phyloP scores from a whole-genome alignment of 345 rosid species.

The Triadica sebifera region DNA sequence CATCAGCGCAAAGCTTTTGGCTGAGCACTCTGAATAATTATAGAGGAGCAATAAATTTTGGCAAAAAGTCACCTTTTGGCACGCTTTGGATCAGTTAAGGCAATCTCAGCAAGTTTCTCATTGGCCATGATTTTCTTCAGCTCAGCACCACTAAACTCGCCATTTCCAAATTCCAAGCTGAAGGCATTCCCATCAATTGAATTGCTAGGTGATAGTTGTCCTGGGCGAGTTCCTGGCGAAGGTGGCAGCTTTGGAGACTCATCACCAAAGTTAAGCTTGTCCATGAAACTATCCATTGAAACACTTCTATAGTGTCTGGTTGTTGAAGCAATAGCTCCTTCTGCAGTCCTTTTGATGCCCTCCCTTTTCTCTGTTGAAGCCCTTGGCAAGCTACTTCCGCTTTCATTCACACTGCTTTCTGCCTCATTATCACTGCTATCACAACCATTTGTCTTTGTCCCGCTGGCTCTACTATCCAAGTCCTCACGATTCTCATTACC shows the following conservation, averaged over 20 bases:
- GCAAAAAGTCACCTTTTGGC: constrained; percentile 65
- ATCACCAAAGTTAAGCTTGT: constrained; percentile 63
- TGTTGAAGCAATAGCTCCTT: constrained; percentile 67
- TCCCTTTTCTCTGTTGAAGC: constrained; percentile 55
- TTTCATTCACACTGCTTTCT: constrained; percentile 80
- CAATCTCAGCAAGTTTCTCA: constrained; percentile 94
- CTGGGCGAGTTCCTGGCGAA: constrained; percentile 62
- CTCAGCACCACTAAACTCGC: constrained; percentile 79
- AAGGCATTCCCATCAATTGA: constrained; percentile 69
- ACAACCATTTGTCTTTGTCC: constrained; percentile 77
- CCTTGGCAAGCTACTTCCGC: constrained; percentile 40
- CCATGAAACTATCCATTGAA: constrained; percentile 95
- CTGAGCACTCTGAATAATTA: not conserved
- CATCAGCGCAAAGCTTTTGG: not conserved
- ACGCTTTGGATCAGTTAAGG: constrained; percentile 78
- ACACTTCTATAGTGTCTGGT: constrained; percentile 82
- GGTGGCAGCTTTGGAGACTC: constrained; percentile 79
- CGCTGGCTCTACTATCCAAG: constrained; percentile 87
- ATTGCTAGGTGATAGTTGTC: constrained; percentile 66
- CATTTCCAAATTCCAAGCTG: constrained; percentile 84
- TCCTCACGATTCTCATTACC: constrained; percentile 74
- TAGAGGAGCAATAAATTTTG: constrained; percentile 3
- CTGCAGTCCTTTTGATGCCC: constrained; percentile 76
- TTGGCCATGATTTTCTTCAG: constrained; percentile 94
- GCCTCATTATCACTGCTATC: constrained; percentile 92